Evolutionary conservation across 2,329 filamentous ascomycete species (phyloP), one percentile per base, ranked within the genome.

Genomic region (Chlorencoelia australis): DNA sequence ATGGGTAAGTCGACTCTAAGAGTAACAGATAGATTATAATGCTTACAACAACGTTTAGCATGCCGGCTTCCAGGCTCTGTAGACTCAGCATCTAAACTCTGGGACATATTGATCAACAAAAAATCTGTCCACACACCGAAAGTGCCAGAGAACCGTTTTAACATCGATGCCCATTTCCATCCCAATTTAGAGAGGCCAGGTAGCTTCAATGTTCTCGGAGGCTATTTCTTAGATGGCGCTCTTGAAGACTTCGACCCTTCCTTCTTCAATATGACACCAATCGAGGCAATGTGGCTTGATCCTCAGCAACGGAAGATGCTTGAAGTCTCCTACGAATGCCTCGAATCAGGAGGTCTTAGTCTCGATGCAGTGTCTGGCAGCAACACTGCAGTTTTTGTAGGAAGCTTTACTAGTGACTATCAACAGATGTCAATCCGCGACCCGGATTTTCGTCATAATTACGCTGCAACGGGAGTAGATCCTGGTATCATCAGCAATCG

Each of bases 211-310:
- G 30, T 38, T 20, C 36, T 21, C 15, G 33, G 43, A 15, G 44
- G 49, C 9, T 41, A 50, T 27, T 43, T 48, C 11, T 35, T 49
- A 8, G 27, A 44, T 26, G 52, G 56, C 7, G 54, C 61, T 32
- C n/a, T 41, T 7, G 19, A 28, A 14, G 7, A 41, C 7, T 50
- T 52, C 15, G 48, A 52, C 22, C 41, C 43, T 7, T 8, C 36
- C 7, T 34, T 38, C 28, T 38, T 34, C 7, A 22, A 24, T 17
- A 29, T 38, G n/a, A 15, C 27, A 13, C 30, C 32, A 29, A 30
- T 33, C 9, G 36, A 38, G 11, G 36, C 30, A 7, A 38, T 21
- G n/a, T 21, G 16, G 1, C 33, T 34, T 17, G 36, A 38, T 25
- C 36, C 36, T 6, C 36, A 38, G 17, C 36, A 38, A 3, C 27